Percentiles rank a stretch among this genome's conserved stretches.
Conservation (phyloP, 768 basidiomycete genomes). For the Lentinus brumalis region DNA sequence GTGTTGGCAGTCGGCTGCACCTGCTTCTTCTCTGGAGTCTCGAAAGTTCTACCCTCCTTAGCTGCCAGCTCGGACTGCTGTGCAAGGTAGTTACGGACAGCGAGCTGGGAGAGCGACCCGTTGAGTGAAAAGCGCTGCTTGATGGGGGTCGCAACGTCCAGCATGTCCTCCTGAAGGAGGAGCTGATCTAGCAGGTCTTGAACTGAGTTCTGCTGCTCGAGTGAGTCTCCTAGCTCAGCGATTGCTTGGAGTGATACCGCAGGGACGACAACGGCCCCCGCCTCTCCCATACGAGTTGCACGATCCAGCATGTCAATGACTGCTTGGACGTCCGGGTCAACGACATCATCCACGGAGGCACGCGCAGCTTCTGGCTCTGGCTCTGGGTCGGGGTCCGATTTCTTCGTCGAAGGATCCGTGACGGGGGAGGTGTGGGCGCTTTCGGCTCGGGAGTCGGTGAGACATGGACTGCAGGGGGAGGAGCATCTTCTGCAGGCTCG, state of each 20-base stretch:
- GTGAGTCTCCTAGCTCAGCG: not conserved
- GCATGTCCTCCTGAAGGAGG: constrained; percentile 11
- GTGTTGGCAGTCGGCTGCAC: constrained; percentile 3
- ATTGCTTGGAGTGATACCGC: constrained; percentile 1
- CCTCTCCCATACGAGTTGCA: constrained; percentile 13
- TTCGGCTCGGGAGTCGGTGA: not conserved
- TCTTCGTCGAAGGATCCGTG: no score
- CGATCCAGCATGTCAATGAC: constrained; percentile 17
- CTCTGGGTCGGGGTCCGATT: not conserved
- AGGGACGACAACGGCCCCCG: constrained; percentile 12
- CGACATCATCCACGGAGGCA: not conserved
- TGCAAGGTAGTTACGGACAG: constrained; percentile 11
- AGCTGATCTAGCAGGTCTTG: constrained; percentile 20
- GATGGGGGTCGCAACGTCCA: constrained; percentile 20
- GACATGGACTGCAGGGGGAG: not conserved
- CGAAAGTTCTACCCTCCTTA: not conserved
- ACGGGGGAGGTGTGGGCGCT: no score
- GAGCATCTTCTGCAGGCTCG: not conserved
- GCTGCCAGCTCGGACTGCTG: constrained; percentile 15
- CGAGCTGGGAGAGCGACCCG: constrained; percentile 10
- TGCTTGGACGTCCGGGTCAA: constrained; percentile 14
- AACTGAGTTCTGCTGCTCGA: constrained; percentile 10
- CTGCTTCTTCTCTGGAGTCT: not conserved
- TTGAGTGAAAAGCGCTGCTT: constrained; percentile 20
- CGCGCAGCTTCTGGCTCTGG: not conserved